Evolutionary conservation across 1,284 basidiomycete species (phyloP), one percentile per base, ranked within the genome.

Genomic region (Paramarasmius palmivorus): DNA sequence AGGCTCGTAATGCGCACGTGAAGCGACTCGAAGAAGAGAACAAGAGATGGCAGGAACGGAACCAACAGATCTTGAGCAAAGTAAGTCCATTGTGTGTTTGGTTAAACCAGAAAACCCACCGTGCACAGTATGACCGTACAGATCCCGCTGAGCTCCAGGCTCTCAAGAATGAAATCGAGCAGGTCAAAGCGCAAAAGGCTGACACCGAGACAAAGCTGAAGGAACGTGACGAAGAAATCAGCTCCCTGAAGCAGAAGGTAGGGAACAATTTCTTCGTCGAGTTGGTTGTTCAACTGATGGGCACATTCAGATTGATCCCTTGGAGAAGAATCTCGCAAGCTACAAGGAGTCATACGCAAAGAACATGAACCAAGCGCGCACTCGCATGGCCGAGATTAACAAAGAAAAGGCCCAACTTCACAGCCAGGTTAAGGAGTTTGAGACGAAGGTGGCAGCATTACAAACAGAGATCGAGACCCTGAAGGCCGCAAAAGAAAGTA

Each of bases 101-200:
- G 54, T 53, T 23, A 6, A 40, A 10, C 10, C 5, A 22, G 50
- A 25, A 46, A 51, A 42, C 50, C 49, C 9, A 54, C 54, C 17
- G 61, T 47, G 19, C 23, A 4, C 38, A 92, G 87, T 93, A 93
- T 63, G 90, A 95, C 62, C 90, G 93, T 49, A 88, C 92, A 59
- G 92, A 93, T 65, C 92, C 92, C 14, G 85, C 90, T 4, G 92
- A 94, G 63, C 78, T 95, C n/a, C 88, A 93, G 63, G 81, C 82
- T 19, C 75, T 94, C 53, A 93, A 90, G 69, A 82, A 84, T 9
- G 82, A 91, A 60, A 82, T 92, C 8, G 79, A 82, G 38, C 71
- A 71, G 25, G 68, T 92, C 36, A 79, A 76, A 61, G 58, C 68
- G 2, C 71, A 76, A 64, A 77, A 76, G 38, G 66, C 64, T 3